A percentile compares a stretch with the other conserved stretches of the same genome.
phyloP scores from a whole-genome alignment of 768 basidiomycete genomes.

The Pleurotus tuoliensis region DNA sequence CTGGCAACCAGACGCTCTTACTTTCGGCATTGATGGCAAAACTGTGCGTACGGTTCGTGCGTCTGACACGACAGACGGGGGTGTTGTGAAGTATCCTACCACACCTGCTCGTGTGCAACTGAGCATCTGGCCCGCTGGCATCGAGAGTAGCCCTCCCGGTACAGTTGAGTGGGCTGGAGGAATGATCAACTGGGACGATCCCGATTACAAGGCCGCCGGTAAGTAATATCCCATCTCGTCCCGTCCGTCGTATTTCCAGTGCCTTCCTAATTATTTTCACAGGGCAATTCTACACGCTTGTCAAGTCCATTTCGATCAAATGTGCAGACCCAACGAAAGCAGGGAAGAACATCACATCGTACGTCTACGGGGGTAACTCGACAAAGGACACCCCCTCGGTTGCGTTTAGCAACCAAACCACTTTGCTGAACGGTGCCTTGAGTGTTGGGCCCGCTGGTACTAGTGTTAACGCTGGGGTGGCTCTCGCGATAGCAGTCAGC shows the following conservation, averaged over 20 bases:
- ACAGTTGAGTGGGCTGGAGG: constrained; percentile 80
- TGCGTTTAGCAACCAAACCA: constrained; percentile 54
- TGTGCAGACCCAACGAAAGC: constrained; percentile 51
- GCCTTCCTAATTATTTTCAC: background rate
- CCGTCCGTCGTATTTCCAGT: background rate
- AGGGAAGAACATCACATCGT: constrained; percentile 50
- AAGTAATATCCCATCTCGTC: constrained; percentile 13
- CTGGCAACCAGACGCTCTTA: constrained; percentile 69
- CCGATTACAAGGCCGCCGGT: constrained; percentile 71
- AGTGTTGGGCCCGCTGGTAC: constrained; percentile 7
- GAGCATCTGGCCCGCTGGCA: constrained; percentile 84
- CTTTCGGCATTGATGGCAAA: constrained; percentile 68
- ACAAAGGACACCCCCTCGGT: constrained; percentile 50
- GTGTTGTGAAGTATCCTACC: constrained; percentile 62
- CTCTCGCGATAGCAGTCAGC: constrained; percentile 21
- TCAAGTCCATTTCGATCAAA: constrained; percentile 58
- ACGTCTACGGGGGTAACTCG: constrained; percentile 58
- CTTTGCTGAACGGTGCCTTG: constrained; percentile 45
- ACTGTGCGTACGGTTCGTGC: constrained; percentile 66
- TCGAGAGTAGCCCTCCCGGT: constrained; percentile 53
- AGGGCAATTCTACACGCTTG: constrained; percentile 70
- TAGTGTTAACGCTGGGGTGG: constrained; percentile 9
- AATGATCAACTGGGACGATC: constrained; percentile 77
- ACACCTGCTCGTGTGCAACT: constrained; percentile 82
- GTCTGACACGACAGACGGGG: constrained; percentile 54